Evolutionary conservation across 2,329 filamentous ascomycete species (phyloP), one percentile per base, ranked within the genome.

Genomic region (Ophiostoma sp.): DNA sequence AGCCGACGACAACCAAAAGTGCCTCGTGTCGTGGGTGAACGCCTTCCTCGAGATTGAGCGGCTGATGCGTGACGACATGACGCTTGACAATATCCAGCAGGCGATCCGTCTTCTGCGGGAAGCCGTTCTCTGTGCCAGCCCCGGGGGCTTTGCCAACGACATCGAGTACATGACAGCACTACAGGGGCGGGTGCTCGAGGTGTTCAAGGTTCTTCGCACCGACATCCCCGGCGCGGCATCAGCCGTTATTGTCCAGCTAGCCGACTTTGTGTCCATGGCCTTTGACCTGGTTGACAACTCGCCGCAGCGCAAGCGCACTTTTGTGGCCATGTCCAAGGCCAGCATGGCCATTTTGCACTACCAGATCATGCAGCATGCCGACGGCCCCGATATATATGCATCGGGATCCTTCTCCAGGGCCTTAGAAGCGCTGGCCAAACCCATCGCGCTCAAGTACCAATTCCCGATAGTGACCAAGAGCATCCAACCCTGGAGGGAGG

Each of bases 281-380:
- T 94, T 92, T 74, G 79, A 82, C 0, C 76, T 79, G 39, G 79
- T 77, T 17, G 76, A 73, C 72, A 31, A 31, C 1, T 75, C 73
- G 52, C 35, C 62, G 5, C 76, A 75, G 8, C 77, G 79, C 70
- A 87, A 87, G 70, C 90, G 92, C 7, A 96, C 93, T 0, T 98
- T 93, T 76, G 88, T 99, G 70, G 94, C 95, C 44, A 86, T 98
- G 76, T 93, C 94, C 0, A 96, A 95, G 78, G 87, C 87, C 27
- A 88, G 90, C 71, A 95, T 97, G 85, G 81, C 84, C 1, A 85
- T 93, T 65, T 79, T 96, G 1, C 84, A 90, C 73, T 80, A 80
- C 0, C 79, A 92, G 2, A 81, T 90, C 3, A 79, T 87, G 4
- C 79, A 82, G 20, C 88, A 92, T 73, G 84, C 87, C 0, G 78